A percentile compares a stretch with the other conserved stretches of the same genome.
These are phyloP conservation scores for Madurella mycetomatis DNA, from an alignment of 2,329 filamentous ascomycete species.

Conservation along the genomic window DNA sequence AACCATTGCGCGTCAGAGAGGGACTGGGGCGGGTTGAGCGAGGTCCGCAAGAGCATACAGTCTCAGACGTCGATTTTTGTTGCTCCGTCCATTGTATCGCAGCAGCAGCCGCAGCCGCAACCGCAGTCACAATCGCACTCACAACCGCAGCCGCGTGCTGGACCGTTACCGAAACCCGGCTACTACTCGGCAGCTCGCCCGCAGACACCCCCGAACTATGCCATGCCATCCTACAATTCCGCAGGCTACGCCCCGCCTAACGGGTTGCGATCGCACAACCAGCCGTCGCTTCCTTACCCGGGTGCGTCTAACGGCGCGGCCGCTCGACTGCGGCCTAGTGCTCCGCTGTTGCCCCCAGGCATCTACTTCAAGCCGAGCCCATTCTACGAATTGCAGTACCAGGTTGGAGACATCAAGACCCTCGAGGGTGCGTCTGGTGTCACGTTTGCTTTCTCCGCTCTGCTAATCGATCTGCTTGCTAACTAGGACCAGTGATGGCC, in stretches of 20 bases:
- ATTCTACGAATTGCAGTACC: conserved; percentile 69
- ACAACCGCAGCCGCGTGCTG: conserved; percentile 10
- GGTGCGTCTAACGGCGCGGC: not conserved
- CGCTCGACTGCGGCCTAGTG: not conserved
- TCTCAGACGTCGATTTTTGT: conserved; percentile 26
- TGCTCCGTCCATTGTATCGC: conserved; percentile 18
- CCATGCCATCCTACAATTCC: conserved; percentile 14
- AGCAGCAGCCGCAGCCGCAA: conserved; percentile 4
- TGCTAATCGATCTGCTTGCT: conserved; percentile 17
- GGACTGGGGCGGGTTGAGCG: conserved; percentile 40
- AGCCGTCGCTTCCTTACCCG: conserved; percentile 1
- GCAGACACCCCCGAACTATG: conserved; percentile 8
- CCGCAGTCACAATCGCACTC: conserved; percentile 4
- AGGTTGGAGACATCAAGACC: conserved; percentile 59
- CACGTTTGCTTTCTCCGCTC: not conserved
- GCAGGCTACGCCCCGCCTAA: conserved; percentile 5
- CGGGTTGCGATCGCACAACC: conserved; percentile 3
- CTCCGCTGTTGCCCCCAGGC: conserved; percentile 1
- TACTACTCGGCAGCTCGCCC: conserved; percentile 8
- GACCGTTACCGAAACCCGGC: conserved; percentile 2
- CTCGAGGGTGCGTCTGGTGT: conserved; percentile 62
- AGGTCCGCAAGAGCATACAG: conserved; percentile 41
- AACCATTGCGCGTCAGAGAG: conserved; percentile 35
- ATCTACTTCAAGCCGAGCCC: conserved; percentile 66
- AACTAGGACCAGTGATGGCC: conserved; percentile 48